Evolutionary conservation across 768 basidiomycete species (phyloP).

Genomic region (Lentinula aciculospora): DNA sequence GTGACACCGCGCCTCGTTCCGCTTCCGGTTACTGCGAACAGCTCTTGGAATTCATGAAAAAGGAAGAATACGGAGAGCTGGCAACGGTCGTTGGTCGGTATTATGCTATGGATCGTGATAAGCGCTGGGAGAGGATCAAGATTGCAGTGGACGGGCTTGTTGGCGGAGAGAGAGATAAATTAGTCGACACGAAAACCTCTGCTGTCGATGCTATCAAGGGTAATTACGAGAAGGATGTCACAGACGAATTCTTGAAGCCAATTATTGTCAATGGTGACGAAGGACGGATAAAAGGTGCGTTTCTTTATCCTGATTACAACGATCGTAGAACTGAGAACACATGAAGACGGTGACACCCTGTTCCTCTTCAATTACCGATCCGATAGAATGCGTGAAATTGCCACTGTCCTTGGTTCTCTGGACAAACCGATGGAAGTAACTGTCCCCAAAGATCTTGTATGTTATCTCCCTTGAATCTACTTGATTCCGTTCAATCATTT

Average conservation of each 20-base stretch:
- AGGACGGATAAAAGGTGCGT: conserved; percentile 74
- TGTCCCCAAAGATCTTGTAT: conserved; percentile 74
- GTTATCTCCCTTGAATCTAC: conserved; percentile 16
- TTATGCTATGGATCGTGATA: conserved; percentile 97
- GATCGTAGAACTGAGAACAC: no score
- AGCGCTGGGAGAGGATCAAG: conserved; percentile 93
- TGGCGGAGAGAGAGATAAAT: conserved; percentile 55
- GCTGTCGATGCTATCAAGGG: conserved; percentile 55
- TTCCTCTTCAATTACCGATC: conserved; percentile 99
- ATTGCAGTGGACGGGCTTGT: conserved; percentile 84
- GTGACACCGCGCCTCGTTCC: conserved; percentile 88
- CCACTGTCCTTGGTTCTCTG: conserved; percentile 70
- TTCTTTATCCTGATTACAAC: no score
- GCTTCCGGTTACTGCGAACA: conserved; percentile 74
- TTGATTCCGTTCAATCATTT: not conserved
- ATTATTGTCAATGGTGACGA: conserved; percentile 80
- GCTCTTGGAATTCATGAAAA: conserved; percentile 69
- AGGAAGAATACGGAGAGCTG: conserved; percentile 75
- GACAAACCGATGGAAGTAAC: conserved; percentile 83
- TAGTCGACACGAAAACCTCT: conserved; percentile 25
- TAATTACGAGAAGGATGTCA: conserved; percentile 79
- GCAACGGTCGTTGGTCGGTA: conserved; percentile 87
- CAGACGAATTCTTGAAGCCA: conserved; percentile 95
- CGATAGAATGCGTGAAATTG: conserved; percentile 92
- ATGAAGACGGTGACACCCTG: conserved; percentile 74